Evolutionary conservation across 306 rosid species (phyloP).

Genomic region (Cucumis sativus): Cucumber_9930_V3 NC_026661.2:21817501-21818000

Average conservation of each 20-base stretch:
- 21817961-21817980: too few relatives aligned
- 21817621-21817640: constrained; percentile 87
- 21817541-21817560: constrained; percentile 90
- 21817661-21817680: constrained; percentile 97
- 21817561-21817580: constrained; percentile 73
- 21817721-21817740: not conserved
- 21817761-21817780: not conserved
- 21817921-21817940: not conserved
- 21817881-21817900: not conserved
- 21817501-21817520: constrained; percentile 94
- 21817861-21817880: not conserved
- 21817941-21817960: too few relatives aligned
- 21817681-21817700: constrained; percentile 95
- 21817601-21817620: constrained; percentile 93
- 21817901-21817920: not conserved
- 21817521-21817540: constrained; percentile 97
- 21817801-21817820: not conserved
- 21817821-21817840: too few relatives aligned
- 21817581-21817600: constrained; percentile 91
- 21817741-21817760: not conserved
- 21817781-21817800: not conserved
- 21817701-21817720: constrained; percentile 69
- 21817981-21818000: too few relatives aligned
- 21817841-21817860: not conserved
- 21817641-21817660: constrained; percentile 98